phyloP scores from a whole-genome alignment of 768 basidiomycete species.

The Boletellus emodensis region DNA sequence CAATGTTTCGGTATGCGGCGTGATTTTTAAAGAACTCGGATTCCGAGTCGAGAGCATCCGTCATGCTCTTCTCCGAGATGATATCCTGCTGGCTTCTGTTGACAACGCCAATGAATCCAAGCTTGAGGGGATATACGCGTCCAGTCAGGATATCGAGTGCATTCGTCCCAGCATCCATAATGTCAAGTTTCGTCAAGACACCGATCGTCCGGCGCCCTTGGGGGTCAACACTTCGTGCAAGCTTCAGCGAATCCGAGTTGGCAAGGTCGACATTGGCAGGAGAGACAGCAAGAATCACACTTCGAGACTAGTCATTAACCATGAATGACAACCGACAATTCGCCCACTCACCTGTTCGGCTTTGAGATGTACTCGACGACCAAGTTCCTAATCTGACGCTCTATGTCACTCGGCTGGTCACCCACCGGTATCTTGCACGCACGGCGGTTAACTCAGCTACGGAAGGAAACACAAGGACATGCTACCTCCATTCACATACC shows the following conservation, averaged over 20 bases:
- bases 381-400: constrained; percentile 89
- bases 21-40: constrained; percentile 89
- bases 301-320: constrained; percentile 32
- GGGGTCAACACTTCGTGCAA: constrained; percentile 92
- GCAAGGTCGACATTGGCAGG: constrained; percentile 98
- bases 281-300: constrained; percentile 95
- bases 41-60: constrained; percentile 80
- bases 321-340: not conserved
- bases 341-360: constrained; percentile 74
- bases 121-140: constrained; percentile 94
- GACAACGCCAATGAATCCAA: constrained; percentile 97
- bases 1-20: constrained; percentile 89
- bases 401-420: constrained; percentile 97
- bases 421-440: constrained; percentile 79
- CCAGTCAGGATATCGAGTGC: constrained; percentile 95
- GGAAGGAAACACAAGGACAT: not conserved
- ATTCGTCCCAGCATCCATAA: constrained; percentile 99
- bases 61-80: constrained; percentile 79
- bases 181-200: constrained; percentile 93
- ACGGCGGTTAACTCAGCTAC: not conserved
- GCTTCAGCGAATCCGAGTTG: constrained; percentile 96
- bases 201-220: constrained; percentile 96
- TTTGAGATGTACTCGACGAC: constrained; percentile 97
- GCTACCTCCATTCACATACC: constrained; percentile 40
- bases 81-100: constrained; percentile 98